Conservation (phyloP, 2,329 filamentous ascomycete species). For the Camillea tinctor region DNA sequence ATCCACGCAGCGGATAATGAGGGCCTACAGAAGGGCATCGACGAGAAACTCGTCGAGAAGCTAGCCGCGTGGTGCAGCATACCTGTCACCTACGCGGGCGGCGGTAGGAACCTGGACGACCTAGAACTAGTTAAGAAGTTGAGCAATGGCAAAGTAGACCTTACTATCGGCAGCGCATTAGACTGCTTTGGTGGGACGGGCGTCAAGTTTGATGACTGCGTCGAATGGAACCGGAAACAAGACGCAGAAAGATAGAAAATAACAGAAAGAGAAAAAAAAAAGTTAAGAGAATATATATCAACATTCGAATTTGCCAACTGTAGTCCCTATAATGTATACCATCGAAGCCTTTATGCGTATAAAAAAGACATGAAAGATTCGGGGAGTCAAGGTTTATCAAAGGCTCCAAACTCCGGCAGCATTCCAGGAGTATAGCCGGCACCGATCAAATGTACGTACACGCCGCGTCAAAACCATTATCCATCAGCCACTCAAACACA, state of each 20-base stretch:
- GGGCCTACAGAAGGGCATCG: constrained; percentile 86
- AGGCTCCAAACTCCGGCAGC: constrained; percentile 15
- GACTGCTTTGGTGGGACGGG: constrained; percentile 92
- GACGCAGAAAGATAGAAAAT: constrained; percentile 3
- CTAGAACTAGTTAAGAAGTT: constrained; percentile 77
- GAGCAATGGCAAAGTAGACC: constrained; percentile 78
- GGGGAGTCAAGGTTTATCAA: neutral
- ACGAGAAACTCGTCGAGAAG: constrained; percentile 75
- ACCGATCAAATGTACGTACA: constrained; percentile 24
- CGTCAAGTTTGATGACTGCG: constrained; percentile 85
- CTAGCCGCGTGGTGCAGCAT: constrained; percentile 85
- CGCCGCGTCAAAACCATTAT: constrained; percentile 28
- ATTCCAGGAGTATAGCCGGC: constrained; percentile 16
- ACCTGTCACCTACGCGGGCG: constrained; percentile 94
- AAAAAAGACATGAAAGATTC: neutral
- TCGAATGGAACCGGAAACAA: constrained; percentile 73
- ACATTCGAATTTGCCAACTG: neutral
- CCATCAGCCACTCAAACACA: constrained; percentile 14
- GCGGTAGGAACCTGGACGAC: constrained; percentile 80
- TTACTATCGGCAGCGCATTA: constrained; percentile 94
- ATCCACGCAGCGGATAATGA: constrained; percentile 98
- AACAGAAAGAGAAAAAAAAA: too few species aligned
- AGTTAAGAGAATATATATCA: too few species aligned
- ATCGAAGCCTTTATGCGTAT: neutral
- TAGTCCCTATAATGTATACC: neutral